Conservation (phyloP, 2,329 filamentous ascomycete genomes). For the Pseudogymnoascus pannorum region DNA sequence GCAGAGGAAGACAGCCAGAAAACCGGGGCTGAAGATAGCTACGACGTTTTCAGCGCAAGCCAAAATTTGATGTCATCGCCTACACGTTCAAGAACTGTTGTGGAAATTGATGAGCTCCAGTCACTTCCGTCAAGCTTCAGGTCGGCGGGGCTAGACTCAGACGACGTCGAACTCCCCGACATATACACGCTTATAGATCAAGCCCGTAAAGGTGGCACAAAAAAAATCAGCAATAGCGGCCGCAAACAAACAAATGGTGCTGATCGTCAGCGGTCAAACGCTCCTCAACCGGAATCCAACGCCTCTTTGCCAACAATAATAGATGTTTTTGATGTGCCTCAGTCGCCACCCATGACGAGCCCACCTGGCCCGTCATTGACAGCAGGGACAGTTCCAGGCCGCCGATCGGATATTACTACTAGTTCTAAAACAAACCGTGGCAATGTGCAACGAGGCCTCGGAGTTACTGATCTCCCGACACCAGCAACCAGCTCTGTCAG, state of each 20-base stretch:
- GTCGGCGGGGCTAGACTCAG: slow-evolving; percentile 10
- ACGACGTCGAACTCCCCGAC: slow-evolving; percentile 27
- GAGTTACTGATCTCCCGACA: slow-evolving; percentile 19
- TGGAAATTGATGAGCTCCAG: not conserved
- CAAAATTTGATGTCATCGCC: not conserved
- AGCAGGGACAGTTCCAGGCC: not conserved
- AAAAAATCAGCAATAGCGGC: not conserved
- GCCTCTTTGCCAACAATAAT: not conserved
- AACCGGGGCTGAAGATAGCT: slow-evolving; percentile 1
- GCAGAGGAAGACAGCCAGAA: slow-evolving; percentile 22
- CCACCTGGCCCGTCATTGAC: slow-evolving; percentile 18
- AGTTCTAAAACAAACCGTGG: not conserved
- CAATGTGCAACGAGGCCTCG: not conserved
- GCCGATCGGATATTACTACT: not conserved
- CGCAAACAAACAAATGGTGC: not conserved
- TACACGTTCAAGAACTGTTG: not conserved
- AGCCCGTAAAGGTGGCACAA: not conserved
- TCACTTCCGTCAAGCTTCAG: slow-evolving; percentile 3
- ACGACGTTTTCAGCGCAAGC: not conserved
- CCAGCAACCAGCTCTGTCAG: slow-evolving; percentile 26
- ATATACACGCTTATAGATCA: slow-evolving; percentile 13
- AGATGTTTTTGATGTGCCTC: slow-evolving; percentile 32
- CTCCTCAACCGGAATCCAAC: not conserved
- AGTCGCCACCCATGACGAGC: slow-evolving; percentile 35
- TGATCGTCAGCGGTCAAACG: not conserved